Conservation (phyloP, 2,329 filamentous ascomycete species). For the Fusarium sp. region DNA sequence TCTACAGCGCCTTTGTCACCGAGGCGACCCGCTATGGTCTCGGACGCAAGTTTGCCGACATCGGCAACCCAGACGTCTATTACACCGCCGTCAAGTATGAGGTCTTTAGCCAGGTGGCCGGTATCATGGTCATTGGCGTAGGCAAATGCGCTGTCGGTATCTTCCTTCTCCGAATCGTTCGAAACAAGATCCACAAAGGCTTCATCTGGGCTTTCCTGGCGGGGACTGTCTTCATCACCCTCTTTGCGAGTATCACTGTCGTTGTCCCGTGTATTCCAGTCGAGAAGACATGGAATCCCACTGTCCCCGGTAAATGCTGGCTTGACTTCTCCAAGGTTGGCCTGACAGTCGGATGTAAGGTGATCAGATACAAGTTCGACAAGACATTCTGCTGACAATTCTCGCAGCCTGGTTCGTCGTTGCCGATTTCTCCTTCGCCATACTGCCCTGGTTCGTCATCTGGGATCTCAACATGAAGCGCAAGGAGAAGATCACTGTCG, state of each 20-base stretch:
- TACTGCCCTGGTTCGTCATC: slow-evolving; percentile 34
- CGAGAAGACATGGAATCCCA: slow-evolving; percentile 26
- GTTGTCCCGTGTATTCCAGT: slow-evolving; percentile 31
- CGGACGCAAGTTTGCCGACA: slow-evolving; percentile 18
- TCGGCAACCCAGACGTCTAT: slow-evolving; percentile 11
- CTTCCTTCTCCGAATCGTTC: slow-evolving; percentile 22
- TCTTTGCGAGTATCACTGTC: slow-evolving; percentile 14
- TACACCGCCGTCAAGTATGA: slow-evolving; percentile 25
- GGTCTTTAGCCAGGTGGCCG: slow-evolving; percentile 22
- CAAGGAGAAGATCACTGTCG: slow-evolving; percentile 35
- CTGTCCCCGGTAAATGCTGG: slow-evolving; percentile 23
- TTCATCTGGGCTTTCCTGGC: slow-evolving; percentile 28
- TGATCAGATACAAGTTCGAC: fast-evolving
- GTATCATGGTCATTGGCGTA: slow-evolving; percentile 12
- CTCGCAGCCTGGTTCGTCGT: slow-evolving; percentile 25
- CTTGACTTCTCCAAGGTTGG: slow-evolving; percentile 39
- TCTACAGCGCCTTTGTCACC: slow-evolving; percentile 30
- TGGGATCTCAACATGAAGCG: slow-evolving; percentile 40
- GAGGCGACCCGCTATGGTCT: slow-evolving; percentile 21
- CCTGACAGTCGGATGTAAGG: slow-evolving; percentile 33
- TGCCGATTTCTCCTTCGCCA: slow-evolving; percentile 33
- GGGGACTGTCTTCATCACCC: not conserved
- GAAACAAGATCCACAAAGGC: slow-evolving; percentile 20
- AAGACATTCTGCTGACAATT: not conserved
- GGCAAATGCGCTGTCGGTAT: slow-evolving; percentile 29